Evolutionary conservation across 2,329 filamentous ascomycete species (phyloP).

Genomic region (Alternaria rosae): DNA sequence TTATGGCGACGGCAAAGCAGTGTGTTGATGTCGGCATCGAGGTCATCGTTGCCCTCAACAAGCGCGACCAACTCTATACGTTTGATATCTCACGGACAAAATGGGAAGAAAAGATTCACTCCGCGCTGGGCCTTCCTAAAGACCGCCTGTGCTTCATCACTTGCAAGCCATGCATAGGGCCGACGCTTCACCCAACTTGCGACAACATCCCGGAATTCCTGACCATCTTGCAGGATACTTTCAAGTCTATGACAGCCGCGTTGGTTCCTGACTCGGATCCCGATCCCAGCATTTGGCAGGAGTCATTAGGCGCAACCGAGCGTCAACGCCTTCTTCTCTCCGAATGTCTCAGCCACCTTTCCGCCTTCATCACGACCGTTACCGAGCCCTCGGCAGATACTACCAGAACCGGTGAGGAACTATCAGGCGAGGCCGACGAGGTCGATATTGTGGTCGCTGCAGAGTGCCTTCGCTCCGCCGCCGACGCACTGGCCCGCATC

Average conservation of each 20-base stretch:
- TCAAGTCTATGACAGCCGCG: slow-evolving; percentile 72
- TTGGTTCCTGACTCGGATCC: slow-evolving; percentile 51
- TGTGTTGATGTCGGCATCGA: slow-evolving; percentile 60
- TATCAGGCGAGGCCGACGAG: slow-evolving; percentile 50
- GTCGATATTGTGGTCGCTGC: slow-evolving; percentile 89
- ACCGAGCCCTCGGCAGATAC: slow-evolving; percentile 13
- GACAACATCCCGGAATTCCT: slow-evolving; percentile 76
- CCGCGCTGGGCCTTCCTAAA: slow-evolving; percentile 29
- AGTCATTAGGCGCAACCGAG: slow-evolving; percentile 88
- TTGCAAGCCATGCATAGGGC: slow-evolving; percentile 66
- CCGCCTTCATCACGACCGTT: slow-evolving; percentile 73
- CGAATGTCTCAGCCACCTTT: slow-evolving; percentile 74
- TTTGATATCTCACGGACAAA: slow-evolving; percentile 1
- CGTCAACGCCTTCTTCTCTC: slow-evolving; percentile 84
- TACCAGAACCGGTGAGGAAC: slow-evolving; percentile 2
- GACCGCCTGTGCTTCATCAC: slow-evolving; percentile 71
- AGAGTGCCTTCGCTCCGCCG: slow-evolving; percentile 75
- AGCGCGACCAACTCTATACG: slow-evolving; percentile 62
- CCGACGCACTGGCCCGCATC: slow-evolving; percentile 69
- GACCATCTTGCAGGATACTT: slow-evolving; percentile 69
- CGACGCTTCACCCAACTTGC: slow-evolving; percentile 53
- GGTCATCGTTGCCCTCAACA: slow-evolving; percentile 68
- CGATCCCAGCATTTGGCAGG: slow-evolving; percentile 75
- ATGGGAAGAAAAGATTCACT: slow-evolving; percentile 34
- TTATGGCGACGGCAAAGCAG: slow-evolving; percentile 61